A percentile compares a stretch with the other conserved stretches of the same genome.
phyloP scores from a whole-genome alignment of 306 rosid genomes.

The Lablab purpureus region DNA sequence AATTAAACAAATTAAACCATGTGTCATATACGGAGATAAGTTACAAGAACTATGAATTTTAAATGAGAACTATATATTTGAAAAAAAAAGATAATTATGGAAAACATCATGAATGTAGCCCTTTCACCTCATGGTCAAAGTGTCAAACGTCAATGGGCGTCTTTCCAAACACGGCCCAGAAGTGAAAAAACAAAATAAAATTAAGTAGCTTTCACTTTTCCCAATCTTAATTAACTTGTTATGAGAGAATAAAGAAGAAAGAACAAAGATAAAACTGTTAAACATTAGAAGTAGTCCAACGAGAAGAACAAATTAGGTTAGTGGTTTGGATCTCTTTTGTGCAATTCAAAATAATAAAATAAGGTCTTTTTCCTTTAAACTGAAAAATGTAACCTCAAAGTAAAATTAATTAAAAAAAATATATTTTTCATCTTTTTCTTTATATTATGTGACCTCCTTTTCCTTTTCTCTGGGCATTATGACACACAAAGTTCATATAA shows the following conservation, averaged over 20 bases:
- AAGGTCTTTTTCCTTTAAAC: slow-evolving; percentile 31
- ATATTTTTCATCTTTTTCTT: background rate
- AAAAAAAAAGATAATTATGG: background rate
- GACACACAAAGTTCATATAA: slow-evolving; percentile 59
- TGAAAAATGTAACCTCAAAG: background rate
- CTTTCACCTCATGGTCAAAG: slow-evolving; percentile 19
- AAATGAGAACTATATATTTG: background rate
- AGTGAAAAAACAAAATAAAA: slow-evolving; percentile 25
- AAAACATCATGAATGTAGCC: slow-evolving; percentile 1
- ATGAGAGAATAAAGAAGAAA: background rate
- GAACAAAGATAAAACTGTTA: background rate
- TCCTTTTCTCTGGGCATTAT: slow-evolving; percentile 41
- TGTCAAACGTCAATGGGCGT: slow-evolving; percentile 32
- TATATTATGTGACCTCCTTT: slow-evolving; percentile 12
- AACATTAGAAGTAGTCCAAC: slow-evolving; percentile 3
- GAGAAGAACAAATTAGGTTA: slow-evolving; percentile 23
- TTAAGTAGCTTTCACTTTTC: slow-evolving; percentile 24
- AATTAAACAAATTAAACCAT: background rate
- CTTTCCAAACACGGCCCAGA: slow-evolving; percentile 25
- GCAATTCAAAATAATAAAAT: slow-evolving; percentile 19
- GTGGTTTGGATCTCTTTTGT: slow-evolving; percentile 25
- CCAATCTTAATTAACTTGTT: background rate
- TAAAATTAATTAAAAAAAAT: background rate
- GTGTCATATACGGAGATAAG: no score
- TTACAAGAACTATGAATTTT: no score